Base-by-base conservation (phyloP, 371 early-diverging fungal genomes). In the Rhizopus stolonifer region DNA sequence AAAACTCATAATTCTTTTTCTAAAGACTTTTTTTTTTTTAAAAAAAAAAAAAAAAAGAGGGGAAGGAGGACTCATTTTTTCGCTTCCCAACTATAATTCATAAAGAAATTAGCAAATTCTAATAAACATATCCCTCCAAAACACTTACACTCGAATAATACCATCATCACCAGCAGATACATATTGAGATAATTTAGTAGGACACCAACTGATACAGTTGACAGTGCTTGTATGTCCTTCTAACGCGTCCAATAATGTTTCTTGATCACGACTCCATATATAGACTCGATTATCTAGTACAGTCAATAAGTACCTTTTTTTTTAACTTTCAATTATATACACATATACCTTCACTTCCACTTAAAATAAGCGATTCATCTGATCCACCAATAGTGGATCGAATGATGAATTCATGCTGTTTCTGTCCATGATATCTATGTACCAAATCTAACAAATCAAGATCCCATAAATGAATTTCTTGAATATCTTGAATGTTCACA, bases 151-250 rank as follows among this genome's bases (percentile, higher is more conserved):
- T 62, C 94, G 84, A 31, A 98, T 89, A 1, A 95, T 93, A 46
- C 81, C 75, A 65, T 98, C 98, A 60, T 98, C 98, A 33, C 93
- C 90, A 4, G 94, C 95, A 22, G 95, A 90, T 2, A 93, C 98
- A 74, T 96, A 85, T 76, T 87, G 84, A 47, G 72, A 72, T 3
- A 77, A 79, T 33, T 77, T 65, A 15, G 53, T 50, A 5, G 88
- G 82, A 66, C 84, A 90, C 95, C 96, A 95, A 21, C 85, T 70
- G 2, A 94, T 89, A 46, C 86, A 82, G 49, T 94, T 96, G 22
- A 97, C 95, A 11, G 87, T 79, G 46, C 77, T 79, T n/a, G 77
- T 64, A 57, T 97, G 98, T 0, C 96, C 96, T 22, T 77, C 69
- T n/a, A 98, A 79, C 3, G 74, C 81, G 49, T 90, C 90, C 46